A percentile compares a stretch with the other conserved stretches of the same genome.
Evolutionary conservation across 345 rosid genomes (phyloP).

Genomic region (Streptanthus diversifolius): DNA sequence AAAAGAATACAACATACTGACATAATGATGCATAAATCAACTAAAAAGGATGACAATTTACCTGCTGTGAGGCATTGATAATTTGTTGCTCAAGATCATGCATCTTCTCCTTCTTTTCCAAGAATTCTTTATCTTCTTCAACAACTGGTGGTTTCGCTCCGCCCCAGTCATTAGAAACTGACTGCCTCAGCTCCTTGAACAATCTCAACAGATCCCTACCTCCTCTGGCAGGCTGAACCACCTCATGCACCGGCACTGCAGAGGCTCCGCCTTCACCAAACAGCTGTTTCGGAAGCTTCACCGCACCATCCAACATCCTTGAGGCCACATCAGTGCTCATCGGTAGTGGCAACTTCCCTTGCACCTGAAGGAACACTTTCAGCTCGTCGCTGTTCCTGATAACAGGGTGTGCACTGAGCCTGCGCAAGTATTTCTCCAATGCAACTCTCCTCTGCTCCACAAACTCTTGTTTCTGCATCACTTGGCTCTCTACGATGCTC

Average conservation of each 20-base stretch:
- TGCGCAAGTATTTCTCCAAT: conserved; percentile 77
- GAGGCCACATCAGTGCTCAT: conserved; percentile 80
- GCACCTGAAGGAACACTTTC: conserved; percentile 71
- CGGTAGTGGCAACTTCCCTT: conserved; percentile 66
- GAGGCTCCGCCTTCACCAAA: conserved; percentile 60
- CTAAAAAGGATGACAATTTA: conserved; percentile 17
- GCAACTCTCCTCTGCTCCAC: conserved; percentile 91
- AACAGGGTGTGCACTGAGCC: conserved; percentile 68
- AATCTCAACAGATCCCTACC: conserved; percentile 86
- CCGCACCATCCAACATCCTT: conserved; percentile 91
- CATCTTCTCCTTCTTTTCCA: conserved; percentile 82
- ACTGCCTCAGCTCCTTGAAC: conserved; percentile 89
- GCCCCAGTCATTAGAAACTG: conserved; percentile 84
- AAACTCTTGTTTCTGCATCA: conserved; percentile 96
- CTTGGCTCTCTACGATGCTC: conserved; percentile 90
- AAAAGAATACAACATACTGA: background rate
- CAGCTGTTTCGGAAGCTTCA: conserved; percentile 80
- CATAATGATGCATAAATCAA: background rate
- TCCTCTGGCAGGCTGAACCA: conserved; percentile 82
- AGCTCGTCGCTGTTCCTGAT: conserved; percentile 79
- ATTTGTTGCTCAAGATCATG: conserved; percentile 84
- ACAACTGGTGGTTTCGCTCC: conserved; percentile 70
- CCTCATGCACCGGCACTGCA: conserved; percentile 61
- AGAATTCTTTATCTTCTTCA: conserved; percentile 90
- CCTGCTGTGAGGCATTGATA: conserved; percentile 93